These are phyloP conservation scores for Vigna nakashimae DNA, from an alignment of 306 rosid species.

Conservation along the genomic window DNA sequence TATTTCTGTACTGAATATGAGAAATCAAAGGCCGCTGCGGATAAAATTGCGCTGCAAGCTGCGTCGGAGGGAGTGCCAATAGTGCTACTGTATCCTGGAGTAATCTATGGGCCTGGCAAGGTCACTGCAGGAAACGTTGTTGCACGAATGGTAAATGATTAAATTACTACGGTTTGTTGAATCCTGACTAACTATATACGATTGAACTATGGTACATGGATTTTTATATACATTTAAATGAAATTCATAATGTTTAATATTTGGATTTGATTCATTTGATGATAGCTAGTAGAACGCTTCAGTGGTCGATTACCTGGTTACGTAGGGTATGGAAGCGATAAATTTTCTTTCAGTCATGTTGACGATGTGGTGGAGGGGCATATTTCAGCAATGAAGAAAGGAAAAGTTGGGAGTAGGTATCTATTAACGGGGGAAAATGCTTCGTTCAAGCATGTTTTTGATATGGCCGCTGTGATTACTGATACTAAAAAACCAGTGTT, in stretches of 20 bases:
- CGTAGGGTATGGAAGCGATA: conserved; percentile 73
- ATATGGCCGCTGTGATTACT: conserved; percentile 72
- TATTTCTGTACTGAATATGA: conserved; percentile 92
- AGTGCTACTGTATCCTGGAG: conserved; percentile 83
- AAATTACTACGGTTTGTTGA: too few species aligned
- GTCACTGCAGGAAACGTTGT: conserved; percentile 84
- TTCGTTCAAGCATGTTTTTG: conserved; percentile 76
- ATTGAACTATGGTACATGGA: neutral
- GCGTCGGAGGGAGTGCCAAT: conserved; percentile 73
- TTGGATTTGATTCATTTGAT: conserved; percentile 21
- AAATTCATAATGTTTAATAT: too few species aligned
- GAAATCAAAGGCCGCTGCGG: conserved; percentile 77
- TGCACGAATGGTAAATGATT: conserved; percentile 62
- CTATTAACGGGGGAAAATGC: conserved; percentile 90
- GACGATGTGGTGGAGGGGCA: conserved; percentile 93
- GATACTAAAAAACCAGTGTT: conserved; percentile 64
- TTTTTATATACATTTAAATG: too few species aligned
- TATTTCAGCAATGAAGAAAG: conserved; percentile 72
- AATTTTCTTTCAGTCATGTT: conserved; percentile 78
- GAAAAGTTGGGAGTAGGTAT: conserved; percentile 74
- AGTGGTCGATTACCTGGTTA: conserved; percentile 89
- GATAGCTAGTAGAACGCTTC: conserved; percentile 79
- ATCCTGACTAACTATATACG: neutral
- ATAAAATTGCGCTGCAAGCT: conserved; percentile 78
- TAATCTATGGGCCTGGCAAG: conserved; percentile 88